These are phyloP conservation scores for Lipomyces yamanashiensis DNA, from an alignment of 805 yeast genomes.

Conservation along the genomic window DNA sequence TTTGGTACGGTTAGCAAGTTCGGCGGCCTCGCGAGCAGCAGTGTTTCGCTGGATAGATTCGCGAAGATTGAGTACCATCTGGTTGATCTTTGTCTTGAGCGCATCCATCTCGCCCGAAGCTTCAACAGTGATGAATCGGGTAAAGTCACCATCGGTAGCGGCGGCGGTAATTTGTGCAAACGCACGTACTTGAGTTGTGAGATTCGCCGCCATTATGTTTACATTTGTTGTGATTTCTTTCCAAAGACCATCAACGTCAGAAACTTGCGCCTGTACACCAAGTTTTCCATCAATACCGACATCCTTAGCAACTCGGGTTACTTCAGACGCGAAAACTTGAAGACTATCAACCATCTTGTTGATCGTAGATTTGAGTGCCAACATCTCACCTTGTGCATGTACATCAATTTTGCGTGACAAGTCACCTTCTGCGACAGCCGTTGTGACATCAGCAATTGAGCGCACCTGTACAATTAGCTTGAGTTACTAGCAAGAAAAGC, in stretches of 20 bases:
- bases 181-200: constrained; percentile 90
- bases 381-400: constrained; percentile 87
- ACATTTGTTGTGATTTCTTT: constrained; percentile 89
- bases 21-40: constrained; percentile 94
- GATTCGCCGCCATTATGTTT: constrained; percentile 91
- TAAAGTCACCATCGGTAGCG: constrained; percentile 91
- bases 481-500: background rate
- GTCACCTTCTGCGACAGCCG: constrained; percentile 92
- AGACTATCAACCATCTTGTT: constrained; percentile 92
- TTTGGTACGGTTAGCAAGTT: constrained; percentile 83
- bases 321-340: constrained; percentile 86
- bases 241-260: constrained; percentile 91
- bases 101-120: constrained; percentile 88
- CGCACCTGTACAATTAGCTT: constrained; percentile 54
- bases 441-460: constrained; percentile 85
- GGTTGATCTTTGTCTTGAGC: constrained; percentile 61
- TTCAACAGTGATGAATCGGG: constrained; percentile 86
- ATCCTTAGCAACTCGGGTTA: constrained; percentile 86
- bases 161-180: constrained; percentile 94
- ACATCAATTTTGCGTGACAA: constrained; percentile 83
- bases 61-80: constrained; percentile 83
- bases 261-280: constrained; percentile 90
- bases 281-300: constrained; percentile 92
- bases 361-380: constrained; percentile 82
- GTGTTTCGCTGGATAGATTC: constrained; percentile 91